phyloP scores from a whole-genome alignment of 2,329 filamentous ascomycete species.

The Monosporascus ibericus region DNA sequence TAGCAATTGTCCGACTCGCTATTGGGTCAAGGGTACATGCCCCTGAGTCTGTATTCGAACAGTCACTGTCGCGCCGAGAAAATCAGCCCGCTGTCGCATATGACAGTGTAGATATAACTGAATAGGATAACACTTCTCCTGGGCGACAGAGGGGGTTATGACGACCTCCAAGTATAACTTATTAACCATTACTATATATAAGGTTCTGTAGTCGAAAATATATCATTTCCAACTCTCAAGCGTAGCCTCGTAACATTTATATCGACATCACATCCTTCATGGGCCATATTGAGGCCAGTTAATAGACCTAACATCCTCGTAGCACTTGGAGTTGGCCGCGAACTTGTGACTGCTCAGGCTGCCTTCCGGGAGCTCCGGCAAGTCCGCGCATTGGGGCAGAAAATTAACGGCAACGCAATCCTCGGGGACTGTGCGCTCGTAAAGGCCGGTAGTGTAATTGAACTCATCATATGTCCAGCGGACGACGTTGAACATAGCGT shows the following conservation, averaged over 20 bases:
- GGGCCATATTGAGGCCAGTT: conserved; percentile 28
- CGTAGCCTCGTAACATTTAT: background rate
- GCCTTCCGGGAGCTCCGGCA: conserved; percentile 30
- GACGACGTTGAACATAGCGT: conserved; percentile 30
- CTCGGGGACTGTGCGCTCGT: conserved; percentile 24
- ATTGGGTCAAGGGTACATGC: no score
- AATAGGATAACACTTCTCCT: no score
- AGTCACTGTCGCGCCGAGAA: no score
- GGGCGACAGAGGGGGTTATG: no score
- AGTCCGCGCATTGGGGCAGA: conserved; percentile 35
- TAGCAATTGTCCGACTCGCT: no score
- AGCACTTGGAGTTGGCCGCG: conserved; percentile 32
- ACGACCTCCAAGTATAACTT: no score
- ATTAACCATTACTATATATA: background rate
- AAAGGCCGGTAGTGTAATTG: conserved; percentile 7
- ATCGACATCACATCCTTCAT: background rate
- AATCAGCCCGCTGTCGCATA: no score
- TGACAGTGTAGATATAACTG: no score
- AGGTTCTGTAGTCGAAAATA: background rate
- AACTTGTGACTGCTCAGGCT: conserved; percentile 34
- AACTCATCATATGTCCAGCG: conserved; percentile 27
- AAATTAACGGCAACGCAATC: conserved; percentile 37
- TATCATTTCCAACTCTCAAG: background rate
- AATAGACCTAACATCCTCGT: conserved; percentile 32
- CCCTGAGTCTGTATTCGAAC: no score